Evolutionary conservation across 306 rosid species (phyloP).

Genomic region (Pyrus pyrifolia): DNA sequence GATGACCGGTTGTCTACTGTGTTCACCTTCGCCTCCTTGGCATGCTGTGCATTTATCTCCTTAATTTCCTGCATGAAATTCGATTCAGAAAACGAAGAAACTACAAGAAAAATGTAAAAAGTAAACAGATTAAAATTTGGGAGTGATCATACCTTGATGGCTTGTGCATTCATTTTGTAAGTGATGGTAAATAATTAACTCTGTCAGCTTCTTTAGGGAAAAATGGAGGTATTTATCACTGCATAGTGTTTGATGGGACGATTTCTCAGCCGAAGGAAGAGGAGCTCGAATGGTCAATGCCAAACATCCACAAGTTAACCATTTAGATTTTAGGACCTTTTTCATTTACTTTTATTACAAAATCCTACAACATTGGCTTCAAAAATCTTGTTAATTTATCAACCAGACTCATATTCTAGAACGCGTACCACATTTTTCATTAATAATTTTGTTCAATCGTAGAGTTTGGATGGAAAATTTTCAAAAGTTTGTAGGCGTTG

Average conservation of each 20-base stretch:
- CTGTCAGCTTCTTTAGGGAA: background rate
- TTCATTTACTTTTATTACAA: background rate
- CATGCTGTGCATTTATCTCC: constrained; percentile 8
- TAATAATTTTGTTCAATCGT: too few species aligned
- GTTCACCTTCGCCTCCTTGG: constrained; percentile 38
- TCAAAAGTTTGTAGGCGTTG: too few species aligned
- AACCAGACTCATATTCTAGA: too few species aligned
- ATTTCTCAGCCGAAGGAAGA: constrained; percentile 19
- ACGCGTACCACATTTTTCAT: too few species aligned
- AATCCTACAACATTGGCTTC: background rate
- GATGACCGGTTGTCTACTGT: constrained; percentile 44
- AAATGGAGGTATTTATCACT: constrained; percentile 4
- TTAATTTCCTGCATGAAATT: constrained; percentile 18
- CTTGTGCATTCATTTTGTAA: constrained; percentile 37
- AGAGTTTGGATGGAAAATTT: too few species aligned
- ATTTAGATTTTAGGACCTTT: background rate
- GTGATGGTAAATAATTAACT: background rate
- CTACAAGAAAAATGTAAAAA: background rate
- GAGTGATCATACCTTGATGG: constrained; percentile 22
- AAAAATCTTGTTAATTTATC: background rate
- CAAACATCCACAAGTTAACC: background rate
- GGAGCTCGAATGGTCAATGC: constrained; percentile 6
- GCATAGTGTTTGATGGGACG: background rate
- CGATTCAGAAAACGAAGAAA: background rate
- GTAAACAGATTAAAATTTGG: background rate